Evolutionary conservation across 2,329 filamentous ascomycete species (phyloP).

Genomic region (Talaromyces sp.): DNA sequence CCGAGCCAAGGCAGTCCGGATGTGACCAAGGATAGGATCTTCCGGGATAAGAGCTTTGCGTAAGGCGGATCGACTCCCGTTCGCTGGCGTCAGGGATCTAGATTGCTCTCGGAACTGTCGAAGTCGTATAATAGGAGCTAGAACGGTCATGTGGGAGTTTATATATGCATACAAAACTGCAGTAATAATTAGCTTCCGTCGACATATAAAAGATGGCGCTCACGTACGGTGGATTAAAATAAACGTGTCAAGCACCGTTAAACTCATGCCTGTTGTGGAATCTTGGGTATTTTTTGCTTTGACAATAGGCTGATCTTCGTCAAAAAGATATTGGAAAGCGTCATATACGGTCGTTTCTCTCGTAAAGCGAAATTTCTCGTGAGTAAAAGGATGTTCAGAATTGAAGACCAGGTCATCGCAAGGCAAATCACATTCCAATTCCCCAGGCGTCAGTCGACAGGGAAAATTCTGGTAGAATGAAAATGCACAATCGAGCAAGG

Average conservation of each 20-base stretch:
- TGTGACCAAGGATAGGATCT: slow-evolving; percentile 23
- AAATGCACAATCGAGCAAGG: slow-evolving; percentile 39
- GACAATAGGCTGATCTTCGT: slow-evolving; percentile 14
- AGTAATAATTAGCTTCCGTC: not conserved
- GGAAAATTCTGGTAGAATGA: slow-evolving; percentile 42
- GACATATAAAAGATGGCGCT: not conserved
- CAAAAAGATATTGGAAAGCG: slow-evolving; percentile 36
- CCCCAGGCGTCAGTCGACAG: slow-evolving; percentile 32
- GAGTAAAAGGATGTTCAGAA: slow-evolving; percentile 37
- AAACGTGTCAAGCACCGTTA: slow-evolving; percentile 37
- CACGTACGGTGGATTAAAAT: slow-evolving; percentile 37
- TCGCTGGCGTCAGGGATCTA: slow-evolving; percentile 7
- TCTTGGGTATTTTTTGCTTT: not conserved
- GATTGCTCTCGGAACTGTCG: slow-evolving; percentile 9
- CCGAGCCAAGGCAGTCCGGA: slow-evolving; percentile 29
- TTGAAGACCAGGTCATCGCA: slow-evolving; percentile 36
- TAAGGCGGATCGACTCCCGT: not conserved
- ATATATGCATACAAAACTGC: slow-evolving; percentile 36
- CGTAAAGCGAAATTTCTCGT: slow-evolving; percentile 32
- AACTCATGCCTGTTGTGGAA: slow-evolving; percentile 11
- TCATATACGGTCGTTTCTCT: slow-evolving; percentile 31
- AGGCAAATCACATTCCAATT: slow-evolving; percentile 40
- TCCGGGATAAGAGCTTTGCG: slow-evolving; percentile 19
- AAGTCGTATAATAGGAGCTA: slow-evolving; percentile 23
- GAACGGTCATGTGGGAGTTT: slow-evolving; percentile 34